A percentile compares a stretch with the other conserved stretches of the same genome.
phyloP scores from a whole-genome alignment of 768 basidiomycete species.

The Kondoa subrosea region DNA sequence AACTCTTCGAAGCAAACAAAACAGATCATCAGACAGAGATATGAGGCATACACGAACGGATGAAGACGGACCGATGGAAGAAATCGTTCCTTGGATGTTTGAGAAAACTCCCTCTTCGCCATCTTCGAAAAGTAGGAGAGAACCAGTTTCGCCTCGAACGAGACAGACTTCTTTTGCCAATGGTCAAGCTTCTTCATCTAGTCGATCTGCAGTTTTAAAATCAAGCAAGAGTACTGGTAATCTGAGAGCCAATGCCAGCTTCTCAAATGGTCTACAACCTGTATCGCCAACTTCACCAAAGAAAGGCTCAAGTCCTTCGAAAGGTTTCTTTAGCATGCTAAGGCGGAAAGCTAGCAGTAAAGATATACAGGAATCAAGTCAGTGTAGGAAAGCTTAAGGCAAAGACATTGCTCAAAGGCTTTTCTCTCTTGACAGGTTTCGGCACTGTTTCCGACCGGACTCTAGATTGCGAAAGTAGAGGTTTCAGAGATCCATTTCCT shows the following conservation, averaged over 20 bases:
- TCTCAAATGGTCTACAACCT: too few relatives aligned
- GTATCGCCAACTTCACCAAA: neutral
- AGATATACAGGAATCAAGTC: neutral
- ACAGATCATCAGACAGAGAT: too few relatives aligned
- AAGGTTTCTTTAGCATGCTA: conserved; percentile 4
- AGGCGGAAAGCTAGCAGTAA: neutral
- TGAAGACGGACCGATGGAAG: conserved; percentile 17
- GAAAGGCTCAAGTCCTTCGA: neutral
- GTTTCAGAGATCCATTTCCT: neutral
- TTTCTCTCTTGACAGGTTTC: neutral
- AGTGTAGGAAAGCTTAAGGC: too few relatives aligned
- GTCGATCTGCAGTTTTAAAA: neutral
- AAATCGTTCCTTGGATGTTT: conserved; percentile 20
- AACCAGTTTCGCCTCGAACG: neutral
- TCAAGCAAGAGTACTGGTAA: neutral
- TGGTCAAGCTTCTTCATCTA: neutral
- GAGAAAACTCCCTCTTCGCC: conserved; percentile 1
- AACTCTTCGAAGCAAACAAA: neutral
- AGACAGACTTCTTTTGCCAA: neutral
- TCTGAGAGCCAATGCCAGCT: neutral
- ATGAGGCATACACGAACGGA: neutral
- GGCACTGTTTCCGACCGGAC: neutral
- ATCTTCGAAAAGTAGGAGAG: neutral
- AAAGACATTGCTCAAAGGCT: too few relatives aligned
- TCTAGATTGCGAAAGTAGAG: neutral